Base-by-base conservation (phyloP, 2,329 filamentous ascomycete species). In the Neofusicoccum ribis region DNA sequence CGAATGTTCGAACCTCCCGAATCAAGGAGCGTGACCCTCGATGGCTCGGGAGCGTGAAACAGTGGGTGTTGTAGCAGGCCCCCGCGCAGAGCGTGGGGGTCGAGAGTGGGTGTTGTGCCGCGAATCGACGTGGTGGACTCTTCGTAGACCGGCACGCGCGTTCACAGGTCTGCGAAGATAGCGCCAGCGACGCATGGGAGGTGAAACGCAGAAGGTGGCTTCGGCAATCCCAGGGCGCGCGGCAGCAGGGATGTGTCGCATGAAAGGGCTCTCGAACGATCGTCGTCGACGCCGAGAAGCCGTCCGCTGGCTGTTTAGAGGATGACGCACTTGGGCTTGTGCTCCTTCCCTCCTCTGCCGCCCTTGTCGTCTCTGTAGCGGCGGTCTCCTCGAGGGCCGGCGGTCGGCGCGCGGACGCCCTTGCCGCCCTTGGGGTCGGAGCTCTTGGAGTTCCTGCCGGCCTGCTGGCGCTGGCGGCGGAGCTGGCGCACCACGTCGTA, bases 401-500 rank as follows among this genome's bases (percentile, higher is more conserved):
- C 34, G 31, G 51, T 52, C 20, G 62, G 62, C 36, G 62, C 43
- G 15, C 51, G 50, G 43, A 27, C 49, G 44, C 58, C 36, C 43
- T 64, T 64, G 34, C 62, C 62, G 34, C 62, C 62, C 41, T 58
- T 64, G 39, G 62, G 62, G 51, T 64, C 62, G 34, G 62, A 64
- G 62, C 62, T 64, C 62, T 65, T 65, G 44, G 63, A 59, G 37
- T 59, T 52, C 46, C 56, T 60, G 54, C 52, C 52, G 36, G 64
- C 39, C 46, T 69, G 67, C 69, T 92, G 89, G 72, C 92, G 86
- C 79, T 97, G 93, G 72, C 91, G 88, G 71, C 95, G 89, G 69
- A 99, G 83, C 77, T 95, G 91, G 70, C 95, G 85, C 63, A 98
- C 95, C 7, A 99, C 95, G 75, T 99, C 95, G 80, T 97, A 98